phyloP scores from a whole-genome alignment of 2,329 filamentous ascomycete genomes.

The Pestalotiopsis sp. region DNA sequence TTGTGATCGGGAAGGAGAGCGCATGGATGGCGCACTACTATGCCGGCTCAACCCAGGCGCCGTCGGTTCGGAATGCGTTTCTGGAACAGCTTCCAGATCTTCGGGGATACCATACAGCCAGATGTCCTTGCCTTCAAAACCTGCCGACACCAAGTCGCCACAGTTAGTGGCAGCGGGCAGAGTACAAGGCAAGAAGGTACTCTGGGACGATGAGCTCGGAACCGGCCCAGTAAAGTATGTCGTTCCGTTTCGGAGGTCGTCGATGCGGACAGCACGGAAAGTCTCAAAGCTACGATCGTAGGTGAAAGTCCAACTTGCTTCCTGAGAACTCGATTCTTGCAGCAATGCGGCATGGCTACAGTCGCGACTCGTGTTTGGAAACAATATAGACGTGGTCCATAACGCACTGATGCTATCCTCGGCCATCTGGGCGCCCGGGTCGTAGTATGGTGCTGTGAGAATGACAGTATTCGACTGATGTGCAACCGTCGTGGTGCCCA shows the following conservation, averaged over 20 bases:
- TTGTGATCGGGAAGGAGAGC: constrained; percentile 37
- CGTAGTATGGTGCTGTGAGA: constrained; percentile 77
- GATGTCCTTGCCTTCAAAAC: constrained; percentile 70
- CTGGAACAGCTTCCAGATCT: constrained; percentile 64
- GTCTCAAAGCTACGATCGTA: constrained; percentile 77
- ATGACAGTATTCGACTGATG: constrained; percentile 70
- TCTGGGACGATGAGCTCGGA: constrained; percentile 49
- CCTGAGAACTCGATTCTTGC: constrained; percentile 59
- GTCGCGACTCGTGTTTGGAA: constrained; percentile 76
- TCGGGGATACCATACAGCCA: constrained; percentile 81
- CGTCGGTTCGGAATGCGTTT: constrained; percentile 33
- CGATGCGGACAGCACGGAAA: constrained; percentile 74
- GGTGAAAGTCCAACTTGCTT: constrained; percentile 74
- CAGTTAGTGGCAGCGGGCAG: constrained; percentile 67
- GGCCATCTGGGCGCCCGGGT: constrained; percentile 64
- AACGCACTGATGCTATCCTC: constrained; percentile 71
- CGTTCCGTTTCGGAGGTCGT: constrained; percentile 73
- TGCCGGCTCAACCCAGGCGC: constrained; percentile 33
- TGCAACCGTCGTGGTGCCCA: constrained; percentile 71
- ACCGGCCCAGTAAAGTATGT: constrained; percentile 77
- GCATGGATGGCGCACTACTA: constrained; percentile 42
- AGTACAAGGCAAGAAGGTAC: constrained; percentile 67
- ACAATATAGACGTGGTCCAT: constrained; percentile 85
- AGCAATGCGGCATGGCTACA: constrained; percentile 77
- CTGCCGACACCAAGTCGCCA: constrained; percentile 72